A percentile compares a stretch with the other conserved stretches of the same genome.
These are phyloP conservation scores for Zymoseptoria brevis DNA, from an alignment of 2,329 filamentous ascomycete genomes.

Conservation along the genomic window DNA sequence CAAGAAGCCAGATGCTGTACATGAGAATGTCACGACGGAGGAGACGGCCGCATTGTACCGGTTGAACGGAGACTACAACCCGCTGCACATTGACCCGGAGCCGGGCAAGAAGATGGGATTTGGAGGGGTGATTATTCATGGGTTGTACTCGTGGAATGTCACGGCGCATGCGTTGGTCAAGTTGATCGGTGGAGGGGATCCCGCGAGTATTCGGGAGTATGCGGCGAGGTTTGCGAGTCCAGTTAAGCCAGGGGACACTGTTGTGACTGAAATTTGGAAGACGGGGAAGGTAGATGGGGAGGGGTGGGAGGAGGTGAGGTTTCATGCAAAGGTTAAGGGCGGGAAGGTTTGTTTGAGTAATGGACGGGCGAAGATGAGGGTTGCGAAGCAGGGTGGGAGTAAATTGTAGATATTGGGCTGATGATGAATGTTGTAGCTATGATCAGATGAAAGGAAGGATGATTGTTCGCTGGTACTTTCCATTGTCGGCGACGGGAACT, in stretches of 20 bases:
- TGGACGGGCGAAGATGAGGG: slow-evolving; percentile 69
- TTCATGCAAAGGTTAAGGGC: slow-evolving; percentile 69
- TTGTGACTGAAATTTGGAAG: slow-evolving; percentile 74
- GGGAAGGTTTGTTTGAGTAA: slow-evolving; percentile 85
- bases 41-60: slow-evolving; percentile 71
- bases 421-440: too few relatives aligned
- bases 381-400: slow-evolving; percentile 28
- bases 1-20: slow-evolving; percentile 60
- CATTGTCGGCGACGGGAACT: not conserved
- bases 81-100: slow-evolving; percentile 78
- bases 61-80: slow-evolving; percentile 92
- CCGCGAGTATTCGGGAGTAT: slow-evolving; percentile 77
- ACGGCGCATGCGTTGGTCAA: slow-evolving; percentile 66
- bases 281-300: slow-evolving; percentile 56
- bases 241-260: slow-evolving; percentile 73
- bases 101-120: slow-evolving; percentile 79
- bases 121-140: slow-evolving; percentile 81
- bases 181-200: slow-evolving; percentile 65
- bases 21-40: slow-evolving; percentile 60
- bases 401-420: slow-evolving; percentile 13
- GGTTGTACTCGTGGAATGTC: slow-evolving; percentile 66
- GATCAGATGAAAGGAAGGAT: not conserved
- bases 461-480: too few relatives aligned
- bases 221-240: slow-evolving; percentile 81
- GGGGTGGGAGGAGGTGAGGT: slow-evolving; percentile 75